phyloP scores from a whole-genome alignment of 371 early-diverging fungal genomes.

The Mucor plumbeus region DNA sequence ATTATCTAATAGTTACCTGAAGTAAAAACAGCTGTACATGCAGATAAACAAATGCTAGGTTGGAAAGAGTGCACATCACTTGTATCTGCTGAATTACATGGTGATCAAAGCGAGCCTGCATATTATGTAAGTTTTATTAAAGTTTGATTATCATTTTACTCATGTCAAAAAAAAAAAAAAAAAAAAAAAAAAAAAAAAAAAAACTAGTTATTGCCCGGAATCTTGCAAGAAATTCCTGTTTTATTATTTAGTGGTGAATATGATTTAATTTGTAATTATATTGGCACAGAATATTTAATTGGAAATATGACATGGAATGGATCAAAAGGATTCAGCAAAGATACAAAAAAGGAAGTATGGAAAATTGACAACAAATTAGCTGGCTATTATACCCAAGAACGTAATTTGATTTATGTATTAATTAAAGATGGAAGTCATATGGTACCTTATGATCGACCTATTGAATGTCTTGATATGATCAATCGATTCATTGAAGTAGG shows the following conservation, averaged over 20 bases:
- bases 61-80: conserved; percentile 73
- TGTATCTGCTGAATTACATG: conserved; percentile 54
- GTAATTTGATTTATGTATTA: conserved; percentile 74
- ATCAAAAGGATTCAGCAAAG: conserved; percentile 59
- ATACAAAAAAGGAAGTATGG: conserved; percentile 50
- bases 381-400: conserved; percentile 62
- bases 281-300: conserved; percentile 75
- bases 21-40: conserved; percentile 66
- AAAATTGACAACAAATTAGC: conserved; percentile 58
- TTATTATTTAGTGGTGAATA: conserved; percentile 79
- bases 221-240: conserved; percentile 61
- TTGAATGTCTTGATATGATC: conserved; percentile 73
- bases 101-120: conserved; percentile 57
- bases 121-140: conserved; percentile 39
- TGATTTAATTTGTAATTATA: conserved; percentile 82
- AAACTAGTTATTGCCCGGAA: conserved; percentile 57
- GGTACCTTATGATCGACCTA: conserved; percentile 79
- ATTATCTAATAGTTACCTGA: conserved; percentile 48
- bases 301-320: conserved; percentile 80
- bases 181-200: no score
- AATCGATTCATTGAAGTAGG: conserved; percentile 73
- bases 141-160: neutral
- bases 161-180: no score
- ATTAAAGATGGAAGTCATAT: conserved; percentile 81
- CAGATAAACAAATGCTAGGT: conserved; percentile 39